These are phyloP conservation scores for Chamaecrista fasciculata DNA, from an alignment of 306 rosid species.

Conservation along the genomic window DNA sequence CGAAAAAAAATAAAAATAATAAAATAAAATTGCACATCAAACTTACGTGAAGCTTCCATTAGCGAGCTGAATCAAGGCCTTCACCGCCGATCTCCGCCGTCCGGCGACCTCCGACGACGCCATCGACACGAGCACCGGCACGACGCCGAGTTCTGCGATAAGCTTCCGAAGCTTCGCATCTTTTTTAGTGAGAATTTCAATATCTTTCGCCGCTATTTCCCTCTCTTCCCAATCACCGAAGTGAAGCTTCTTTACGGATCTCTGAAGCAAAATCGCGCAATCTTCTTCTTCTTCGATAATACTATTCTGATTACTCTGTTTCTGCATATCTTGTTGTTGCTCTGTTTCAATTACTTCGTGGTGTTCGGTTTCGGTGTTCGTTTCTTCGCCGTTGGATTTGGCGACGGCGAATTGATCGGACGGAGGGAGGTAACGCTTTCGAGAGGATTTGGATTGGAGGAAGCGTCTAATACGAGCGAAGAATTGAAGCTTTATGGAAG, in stretches of 20 bases:
- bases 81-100: conserved; percentile 39
- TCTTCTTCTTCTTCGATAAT: conserved; percentile 29
- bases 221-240: conserved; percentile 77
- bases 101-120: conserved; percentile 36
- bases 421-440: conserved; percentile 30
- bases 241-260: conserved; percentile 69
- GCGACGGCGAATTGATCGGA: conserved; percentile 21
- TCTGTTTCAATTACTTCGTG: neutral
- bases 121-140: conserved; percentile 68
- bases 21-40: conserved; percentile 7
- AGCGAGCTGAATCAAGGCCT: conserved; percentile 53
- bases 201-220: conserved; percentile 55
- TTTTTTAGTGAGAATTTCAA: conserved; percentile 47
- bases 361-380: neutral
- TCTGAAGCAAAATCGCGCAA: conserved; percentile 40
- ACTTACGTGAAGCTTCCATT: conserved; percentile 58
- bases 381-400: neutral
- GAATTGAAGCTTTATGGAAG: conserved; percentile 70
- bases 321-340: conserved; percentile 30
- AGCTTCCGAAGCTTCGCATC: conserved; percentile 51
- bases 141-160: conserved; percentile 57
- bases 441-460: conserved; percentile 56
- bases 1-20: neutral
- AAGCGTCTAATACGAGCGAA: conserved; percentile 62
- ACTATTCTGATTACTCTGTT: conserved; percentile 3